These are phyloP conservation scores for Brassica cretica DNA, from an alignment of 345 rosid species.

Conservation along the genomic window DNA sequence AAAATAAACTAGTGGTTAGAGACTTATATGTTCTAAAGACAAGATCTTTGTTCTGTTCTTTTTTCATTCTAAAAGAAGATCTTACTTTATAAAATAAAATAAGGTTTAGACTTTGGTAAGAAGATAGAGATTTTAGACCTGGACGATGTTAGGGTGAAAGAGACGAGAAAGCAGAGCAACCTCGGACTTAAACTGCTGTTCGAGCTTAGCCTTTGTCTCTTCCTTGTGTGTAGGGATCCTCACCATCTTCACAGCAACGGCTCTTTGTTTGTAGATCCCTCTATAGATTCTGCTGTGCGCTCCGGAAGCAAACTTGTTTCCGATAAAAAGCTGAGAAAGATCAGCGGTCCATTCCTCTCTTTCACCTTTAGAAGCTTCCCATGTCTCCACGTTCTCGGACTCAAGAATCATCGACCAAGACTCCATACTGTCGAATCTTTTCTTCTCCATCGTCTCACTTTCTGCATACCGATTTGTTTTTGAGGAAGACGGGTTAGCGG, in stretches of 20 bases:
- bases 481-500: conserved; percentile 58
- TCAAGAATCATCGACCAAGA: conserved; percentile 98
- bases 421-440: conserved; percentile 90
- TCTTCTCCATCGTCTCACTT: conserved; percentile 80
- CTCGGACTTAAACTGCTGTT: conserved; percentile 93
- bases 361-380: conserved; percentile 87
- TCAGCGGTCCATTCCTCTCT: conserved; percentile 99
- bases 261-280: conserved; percentile 96
- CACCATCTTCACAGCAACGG: conserved; percentile 98
- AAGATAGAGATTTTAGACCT: conserved; percentile 45
- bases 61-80: neutral
- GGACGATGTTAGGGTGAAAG: conserved; percentile 83
- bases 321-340: conserved; percentile 91
- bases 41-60: conserved; percentile 16
- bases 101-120: neutral
- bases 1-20: neutral
- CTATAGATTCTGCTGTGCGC: conserved; percentile 91
- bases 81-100: neutral
- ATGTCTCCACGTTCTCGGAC: conserved; percentile 90
- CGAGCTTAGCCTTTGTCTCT: conserved; percentile 78
- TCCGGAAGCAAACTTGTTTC: conserved; percentile 96
- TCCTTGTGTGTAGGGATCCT: conserved; percentile 81
- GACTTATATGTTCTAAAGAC: neutral
- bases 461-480: conserved; percentile 50
- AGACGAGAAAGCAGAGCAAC: conserved; percentile 96